Evolutionary conservation across 495 filamentous ascomycete species (phyloP), one percentile per base, ranked within the genome.

Genomic region (Penicillium taxi): DNA sequence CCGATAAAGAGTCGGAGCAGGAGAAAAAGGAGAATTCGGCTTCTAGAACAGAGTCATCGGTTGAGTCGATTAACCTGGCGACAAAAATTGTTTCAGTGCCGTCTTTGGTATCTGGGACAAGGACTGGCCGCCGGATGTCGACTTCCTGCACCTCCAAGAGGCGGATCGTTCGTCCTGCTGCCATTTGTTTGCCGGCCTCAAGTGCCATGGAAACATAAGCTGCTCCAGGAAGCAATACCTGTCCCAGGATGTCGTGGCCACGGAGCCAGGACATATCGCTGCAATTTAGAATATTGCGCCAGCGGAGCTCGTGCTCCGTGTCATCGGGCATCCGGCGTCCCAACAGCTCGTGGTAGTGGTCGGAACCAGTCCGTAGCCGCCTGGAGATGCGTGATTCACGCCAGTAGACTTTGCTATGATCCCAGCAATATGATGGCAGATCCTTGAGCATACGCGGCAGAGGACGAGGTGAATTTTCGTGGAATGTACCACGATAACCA

Each of bases 131-230:
- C 6, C 6, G 6, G 8, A 49, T 32, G 7, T 5, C 11, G 4
- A 49, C 17, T 16, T 44, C 20, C 0, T 24, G 2, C 2, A 49
- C 21, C 13, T 41, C 33, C 6, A 49, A 11, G 1, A 37, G 17
- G 4, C 19, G 6, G 1, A 49, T 13, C 4, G 16, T 1, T 2
- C 13, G 28, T 1, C 29, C 17, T 5, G 12, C 24, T 9, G 28
- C 26, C 16, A 41, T 2, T 4, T 4, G 24, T 21, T 12, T 46
- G 14, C 25, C 24, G 1, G 75, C 71, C 40, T 83, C 78, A 0
- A 81, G 16, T 0, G 73, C 78, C 67, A 75, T 74, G 2, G 64
- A 52, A 22, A 76, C 41, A 41, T 72, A 81, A 0, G 67, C 75
- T 1, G 76, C 69, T 42, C 67, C 72, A 9, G 81, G 80, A 44